Evolutionary conservation across 768 basidiomycete species (phyloP).

Genomic region (Rickenella mellea): DNA sequence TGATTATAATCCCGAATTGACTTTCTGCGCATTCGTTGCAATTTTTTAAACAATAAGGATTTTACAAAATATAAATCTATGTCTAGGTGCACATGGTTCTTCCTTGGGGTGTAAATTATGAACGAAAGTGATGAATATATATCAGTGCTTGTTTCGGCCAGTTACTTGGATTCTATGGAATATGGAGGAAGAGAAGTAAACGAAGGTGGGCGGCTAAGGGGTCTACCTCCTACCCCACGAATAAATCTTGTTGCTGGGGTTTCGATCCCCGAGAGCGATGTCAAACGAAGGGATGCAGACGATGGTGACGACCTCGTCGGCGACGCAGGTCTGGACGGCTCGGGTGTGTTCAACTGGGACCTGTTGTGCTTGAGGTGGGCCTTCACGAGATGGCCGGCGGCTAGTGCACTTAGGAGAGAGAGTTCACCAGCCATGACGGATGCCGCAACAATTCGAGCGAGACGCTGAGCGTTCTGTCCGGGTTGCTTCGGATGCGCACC

Average conservation of each 20-base stretch:
- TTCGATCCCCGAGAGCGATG: slow-evolving; percentile 14
- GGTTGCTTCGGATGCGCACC: slow-evolving; percentile 84
- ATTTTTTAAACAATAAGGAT: too few species aligned
- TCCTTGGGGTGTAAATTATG: too few species aligned
- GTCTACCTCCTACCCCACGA: not conserved
- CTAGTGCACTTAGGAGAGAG: slow-evolving; percentile 83
- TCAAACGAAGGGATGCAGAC: slow-evolving; percentile 6
- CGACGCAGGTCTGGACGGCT: slow-evolving; percentile 48
- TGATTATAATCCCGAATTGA: too few species aligned
- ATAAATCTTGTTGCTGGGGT: not conserved
- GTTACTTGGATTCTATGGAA: too few species aligned
- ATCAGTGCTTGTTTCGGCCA: too few species aligned
- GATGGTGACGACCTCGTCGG: slow-evolving; percentile 41
- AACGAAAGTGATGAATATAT: too few species aligned
- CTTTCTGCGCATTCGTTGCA: too few species aligned
- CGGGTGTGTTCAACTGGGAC: slow-evolving; percentile 72
- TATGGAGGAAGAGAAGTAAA: not conserved
- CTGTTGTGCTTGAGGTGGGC: slow-evolving; percentile 93
- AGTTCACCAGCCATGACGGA: slow-evolving; percentile 98
- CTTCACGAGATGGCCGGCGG: slow-evolving; percentile 88
- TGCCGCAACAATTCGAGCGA: slow-evolving; percentile 85
- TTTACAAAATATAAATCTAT: too few species aligned
- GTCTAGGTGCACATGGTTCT: too few species aligned
- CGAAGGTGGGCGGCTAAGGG: not conserved
- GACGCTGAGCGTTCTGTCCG: slow-evolving; percentile 79